These are phyloP conservation scores for Melaleuca alternifolia DNA, from an alignment of 345 rosid genomes.

Conservation along the genomic window DNA sequence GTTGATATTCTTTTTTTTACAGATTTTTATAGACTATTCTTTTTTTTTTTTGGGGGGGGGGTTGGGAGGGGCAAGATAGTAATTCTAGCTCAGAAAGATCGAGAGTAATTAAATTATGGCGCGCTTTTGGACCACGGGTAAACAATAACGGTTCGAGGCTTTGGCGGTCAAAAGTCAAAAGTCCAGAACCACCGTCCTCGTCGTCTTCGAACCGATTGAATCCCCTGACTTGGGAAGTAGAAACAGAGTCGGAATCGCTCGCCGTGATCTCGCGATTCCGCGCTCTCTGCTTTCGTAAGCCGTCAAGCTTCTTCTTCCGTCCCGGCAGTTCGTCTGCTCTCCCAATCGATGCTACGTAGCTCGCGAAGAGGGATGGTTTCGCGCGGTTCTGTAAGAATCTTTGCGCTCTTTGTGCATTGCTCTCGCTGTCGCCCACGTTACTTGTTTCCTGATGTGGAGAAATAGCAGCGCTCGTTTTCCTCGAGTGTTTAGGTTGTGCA, in stretches of 20 bases:
- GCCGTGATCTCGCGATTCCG: not conserved
- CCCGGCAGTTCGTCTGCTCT: not conserved
- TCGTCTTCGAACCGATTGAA: not conserved
- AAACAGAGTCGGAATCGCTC: not conserved
- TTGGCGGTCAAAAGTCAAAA: not conserved
- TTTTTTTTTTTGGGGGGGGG: no score
- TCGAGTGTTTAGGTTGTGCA: not conserved
- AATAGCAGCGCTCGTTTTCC: not conserved
- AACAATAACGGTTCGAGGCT: not conserved
- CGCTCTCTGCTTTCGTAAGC: not conserved
- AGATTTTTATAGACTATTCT: not conserved
- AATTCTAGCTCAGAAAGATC: not conserved
- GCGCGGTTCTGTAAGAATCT: not conserved
- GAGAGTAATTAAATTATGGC: not conserved
- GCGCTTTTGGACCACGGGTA: not conserved
- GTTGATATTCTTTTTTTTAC: not conserved
- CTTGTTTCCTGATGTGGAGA: not conserved
- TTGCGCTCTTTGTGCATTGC: not conserved
- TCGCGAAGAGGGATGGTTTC: not conserved
- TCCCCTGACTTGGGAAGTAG: not conserved
- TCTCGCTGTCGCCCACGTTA: not conserved
- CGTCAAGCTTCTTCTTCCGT: not conserved
- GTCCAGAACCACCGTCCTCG: no score
- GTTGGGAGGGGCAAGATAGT: not conserved
- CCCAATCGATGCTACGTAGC: not conserved